Percentiles rank a stretch among this genome's conserved stretches.
These are phyloP conservation scores for Cystobasidium ongulense DNA, from an alignment of 768 basidiomycete genomes.

Conservation along the genomic window DNA sequence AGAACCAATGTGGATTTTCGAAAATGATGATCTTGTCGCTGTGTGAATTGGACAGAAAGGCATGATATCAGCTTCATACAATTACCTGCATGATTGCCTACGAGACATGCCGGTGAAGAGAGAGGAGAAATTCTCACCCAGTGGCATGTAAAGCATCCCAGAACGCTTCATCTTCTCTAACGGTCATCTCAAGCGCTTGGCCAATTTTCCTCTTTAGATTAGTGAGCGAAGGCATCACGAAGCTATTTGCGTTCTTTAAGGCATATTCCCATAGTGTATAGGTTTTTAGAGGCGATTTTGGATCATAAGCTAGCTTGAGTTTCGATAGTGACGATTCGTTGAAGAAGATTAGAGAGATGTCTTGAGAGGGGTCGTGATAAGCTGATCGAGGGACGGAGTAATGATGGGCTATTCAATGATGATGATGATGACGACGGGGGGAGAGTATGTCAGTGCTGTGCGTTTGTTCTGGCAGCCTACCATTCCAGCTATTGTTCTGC, in stretches of 20 bases:
- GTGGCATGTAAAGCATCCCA: not conserved
- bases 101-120: not conserved
- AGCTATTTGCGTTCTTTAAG: not conserved
- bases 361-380: not conserved
- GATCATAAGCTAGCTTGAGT: not conserved
- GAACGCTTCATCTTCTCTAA: not conserved
- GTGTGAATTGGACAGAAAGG: not conserved
- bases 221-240: not conserved
- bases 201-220: not conserved
- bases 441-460: too few species aligned
- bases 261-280: slow-evolving; percentile 6
- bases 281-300: not conserved
- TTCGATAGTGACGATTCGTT: not conserved
- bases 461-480: too few species aligned
- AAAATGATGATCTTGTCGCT: not conserved
- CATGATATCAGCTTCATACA: not conserved
- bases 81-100: not conserved
- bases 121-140: not conserved
- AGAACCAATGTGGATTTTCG: not conserved
- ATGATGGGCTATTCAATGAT: not conserved
- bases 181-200: not conserved
- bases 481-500: not conserved
- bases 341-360: not conserved
- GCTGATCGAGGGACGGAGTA: not conserved
- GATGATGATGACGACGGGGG: too few species aligned